Evolutionary conservation across 371 early-diverging fungal species (phyloP), one percentile per base, ranked within the genome.

Genomic region (Parasitella parasitica): DNA sequence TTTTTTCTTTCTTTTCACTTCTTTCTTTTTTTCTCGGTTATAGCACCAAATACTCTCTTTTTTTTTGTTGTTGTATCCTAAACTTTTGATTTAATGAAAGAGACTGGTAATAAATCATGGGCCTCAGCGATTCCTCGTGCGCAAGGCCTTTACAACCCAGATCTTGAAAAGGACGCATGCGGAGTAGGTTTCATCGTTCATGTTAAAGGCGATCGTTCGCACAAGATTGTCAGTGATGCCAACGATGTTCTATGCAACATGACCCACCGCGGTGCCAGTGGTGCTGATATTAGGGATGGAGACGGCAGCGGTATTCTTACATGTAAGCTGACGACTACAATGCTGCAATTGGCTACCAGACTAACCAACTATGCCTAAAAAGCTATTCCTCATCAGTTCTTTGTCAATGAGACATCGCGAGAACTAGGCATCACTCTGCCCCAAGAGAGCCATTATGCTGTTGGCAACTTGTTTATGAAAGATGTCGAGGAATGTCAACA

Each of bases 161-260:
- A 84, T 50, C 81, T 82, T 67, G 97, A 97, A 81, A 93, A 93
- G 62, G 97, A 97, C 72, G 86, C 95, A 8, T 98, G 98, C 71
- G 98, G 98, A 76, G 98, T 98, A 53, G 98, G 98, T 0, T 98
- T 97, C 70, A 91, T 95, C 59, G 92, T 93, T 48, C 89, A 93
- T 73, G 93, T 97, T 73, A 91, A 94, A 67, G 92, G 91, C 57
- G 67, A 74, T 7, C 71, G 87, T 30, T 89, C 91, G 6, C 94
- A 98, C 86, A 84, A 87, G 71, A 91, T 97, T 56, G 81, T 97
- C 37, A 86, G 81, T 57, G 93, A 97, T 74, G 96, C 97, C 15
- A 84, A 86, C 63, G 73, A 78, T 72, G 84, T 98, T 66, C 88
- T 97, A 27, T 95, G 95, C 84, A 96, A 96, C 80, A 96, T 97